These are phyloP conservation scores for Albizia julibrissin DNA, from an alignment of 306 rosid genomes.

Conservation along the genomic window DNA sequence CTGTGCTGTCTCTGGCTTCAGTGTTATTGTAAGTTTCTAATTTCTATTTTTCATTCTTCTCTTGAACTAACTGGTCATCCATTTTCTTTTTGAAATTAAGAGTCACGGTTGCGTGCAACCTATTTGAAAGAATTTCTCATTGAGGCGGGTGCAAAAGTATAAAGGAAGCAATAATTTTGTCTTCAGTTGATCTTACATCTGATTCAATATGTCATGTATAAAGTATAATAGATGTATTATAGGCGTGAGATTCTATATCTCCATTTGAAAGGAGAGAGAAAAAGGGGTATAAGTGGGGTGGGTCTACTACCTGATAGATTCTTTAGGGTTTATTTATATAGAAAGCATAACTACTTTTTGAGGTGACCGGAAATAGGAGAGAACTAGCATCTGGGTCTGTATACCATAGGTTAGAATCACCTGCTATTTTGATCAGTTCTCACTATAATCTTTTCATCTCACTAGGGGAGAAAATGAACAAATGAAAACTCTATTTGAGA, in stretches of 20 bases:
- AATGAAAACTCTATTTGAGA: neutral
- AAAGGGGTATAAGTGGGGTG: neutral
- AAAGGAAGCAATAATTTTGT: neutral
- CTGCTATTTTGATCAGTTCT: neutral
- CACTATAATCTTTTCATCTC: neutral
- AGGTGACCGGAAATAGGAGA: neutral
- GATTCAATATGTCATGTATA: neutral
- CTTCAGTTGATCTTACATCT: neutral
- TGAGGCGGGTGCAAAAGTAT: neutral
- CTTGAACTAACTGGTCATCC: neutral
- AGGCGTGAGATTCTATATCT: neutral
- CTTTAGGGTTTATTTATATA: neutral
- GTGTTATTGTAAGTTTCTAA: conserved; percentile 51
- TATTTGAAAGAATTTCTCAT: neutral
- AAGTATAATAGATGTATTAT: neutral
- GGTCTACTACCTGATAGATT: neutral
- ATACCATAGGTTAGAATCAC: neutral
- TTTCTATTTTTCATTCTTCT: neutral
- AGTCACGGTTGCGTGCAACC: neutral
- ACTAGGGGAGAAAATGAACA: neutral
- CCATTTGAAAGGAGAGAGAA: neutral
- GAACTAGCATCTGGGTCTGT: neutral
- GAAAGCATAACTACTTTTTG: neutral
- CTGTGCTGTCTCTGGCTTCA: conserved; percentile 58
- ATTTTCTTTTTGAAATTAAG: neutral